These are phyloP conservation scores for Sporothrix mexicana DNA, from an alignment of 2,329 filamentous ascomycete genomes.

Conservation along the genomic window DNA sequence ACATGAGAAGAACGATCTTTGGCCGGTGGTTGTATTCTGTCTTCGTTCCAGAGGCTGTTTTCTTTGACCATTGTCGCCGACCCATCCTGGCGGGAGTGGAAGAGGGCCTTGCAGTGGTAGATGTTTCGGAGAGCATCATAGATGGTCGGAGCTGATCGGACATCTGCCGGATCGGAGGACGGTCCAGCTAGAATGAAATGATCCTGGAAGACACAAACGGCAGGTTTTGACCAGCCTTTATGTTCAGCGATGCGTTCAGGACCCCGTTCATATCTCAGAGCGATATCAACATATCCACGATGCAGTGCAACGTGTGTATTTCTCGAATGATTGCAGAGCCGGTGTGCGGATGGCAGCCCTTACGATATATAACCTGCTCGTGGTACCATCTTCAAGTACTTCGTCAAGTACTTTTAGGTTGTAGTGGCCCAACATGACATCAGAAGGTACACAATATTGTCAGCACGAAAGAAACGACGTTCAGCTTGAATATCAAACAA, in stretches of 20 bases:
- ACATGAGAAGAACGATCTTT: background rate
- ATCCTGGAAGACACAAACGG: background rate
- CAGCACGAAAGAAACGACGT: too few species aligned
- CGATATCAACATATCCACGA: background rate
- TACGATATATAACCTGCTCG: too few species aligned
- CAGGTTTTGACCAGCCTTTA: background rate
- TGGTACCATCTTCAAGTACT: too few species aligned
- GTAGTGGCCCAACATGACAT: too few species aligned
- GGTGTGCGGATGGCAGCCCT: too few species aligned
- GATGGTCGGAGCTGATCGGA: background rate
- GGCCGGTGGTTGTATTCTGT: background rate
- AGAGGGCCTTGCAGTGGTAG: background rate
- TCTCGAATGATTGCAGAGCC: background rate
- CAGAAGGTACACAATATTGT: too few species aligned
- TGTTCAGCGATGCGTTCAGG: background rate
- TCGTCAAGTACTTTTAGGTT: too few species aligned
- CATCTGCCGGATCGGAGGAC: background rate
- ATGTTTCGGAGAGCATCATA: background rate
- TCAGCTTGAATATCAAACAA: too few species aligned
- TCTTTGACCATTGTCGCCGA: slow-evolving; percentile 1
- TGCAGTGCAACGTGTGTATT: background rate
- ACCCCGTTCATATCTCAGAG: background rate
- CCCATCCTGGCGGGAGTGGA: background rate
- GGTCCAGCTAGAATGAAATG: background rate
- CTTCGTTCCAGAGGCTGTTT: background rate